Percentiles rank a stretch among this genome's conserved stretches.
Evolutionary conservation across 2,329 filamentous ascomycete genomes (phyloP).

Genomic region (Microcera coccophila): DNA sequence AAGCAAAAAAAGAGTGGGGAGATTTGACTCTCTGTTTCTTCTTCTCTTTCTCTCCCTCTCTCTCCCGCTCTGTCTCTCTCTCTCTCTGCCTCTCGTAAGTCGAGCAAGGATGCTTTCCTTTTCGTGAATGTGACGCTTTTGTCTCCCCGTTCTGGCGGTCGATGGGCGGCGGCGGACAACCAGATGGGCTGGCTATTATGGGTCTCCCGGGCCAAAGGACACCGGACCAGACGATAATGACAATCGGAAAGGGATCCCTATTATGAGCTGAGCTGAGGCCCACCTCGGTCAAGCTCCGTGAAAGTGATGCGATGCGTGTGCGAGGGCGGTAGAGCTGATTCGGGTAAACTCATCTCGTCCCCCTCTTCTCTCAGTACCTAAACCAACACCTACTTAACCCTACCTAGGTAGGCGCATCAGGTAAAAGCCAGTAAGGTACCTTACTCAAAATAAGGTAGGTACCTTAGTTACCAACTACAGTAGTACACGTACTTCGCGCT

Average conservation of each 20-base stretch:
- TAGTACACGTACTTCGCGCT: no score
- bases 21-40: not conserved
- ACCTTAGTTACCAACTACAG: no score
- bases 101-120: not conserved
- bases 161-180: not conserved
- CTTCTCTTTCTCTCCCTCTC: not conserved
- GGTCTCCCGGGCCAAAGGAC: not conserved
- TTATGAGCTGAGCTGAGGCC: constrained; percentile 1
- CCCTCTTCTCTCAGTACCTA: no score
- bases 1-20: not conserved
- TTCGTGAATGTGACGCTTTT: not conserved
- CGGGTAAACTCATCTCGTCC: no score
- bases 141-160: not conserved
- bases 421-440: no score
- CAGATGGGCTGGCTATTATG: not conserved
- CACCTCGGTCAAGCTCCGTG: not conserved
- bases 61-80: not conserved
- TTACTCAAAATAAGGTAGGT: no score
- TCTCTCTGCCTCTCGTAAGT: no score
- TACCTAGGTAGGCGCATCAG: no score
- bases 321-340: no score
- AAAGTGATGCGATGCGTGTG: not conserved
- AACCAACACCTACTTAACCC: no score
- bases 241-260: not conserved
- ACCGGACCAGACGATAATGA: not conserved